Evolutionary conservation across 768 basidiomycete genomes (phyloP).

Genomic region (Dacryopinax primogenitus): DNA sequence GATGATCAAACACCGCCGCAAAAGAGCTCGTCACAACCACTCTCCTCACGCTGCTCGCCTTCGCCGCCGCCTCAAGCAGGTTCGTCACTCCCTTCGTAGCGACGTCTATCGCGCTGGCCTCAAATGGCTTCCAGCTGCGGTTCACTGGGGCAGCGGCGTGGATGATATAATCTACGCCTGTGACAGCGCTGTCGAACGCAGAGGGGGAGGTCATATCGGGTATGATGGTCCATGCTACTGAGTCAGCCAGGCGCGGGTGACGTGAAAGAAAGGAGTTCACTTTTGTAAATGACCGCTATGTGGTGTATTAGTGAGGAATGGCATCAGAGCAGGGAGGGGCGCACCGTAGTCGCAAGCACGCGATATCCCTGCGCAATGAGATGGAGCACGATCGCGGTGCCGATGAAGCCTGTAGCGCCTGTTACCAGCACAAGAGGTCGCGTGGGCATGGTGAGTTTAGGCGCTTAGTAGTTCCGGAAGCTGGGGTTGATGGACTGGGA

Average conservation of each 20-base stretch:
- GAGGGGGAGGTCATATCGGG: constrained; percentile 7
- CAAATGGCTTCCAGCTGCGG: not conserved
- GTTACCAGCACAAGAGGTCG: not conserved
- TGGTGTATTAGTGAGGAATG: not conserved
- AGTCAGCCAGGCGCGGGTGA: not conserved
- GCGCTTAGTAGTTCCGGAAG: not conserved
- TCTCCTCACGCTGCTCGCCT: constrained; percentile 19
- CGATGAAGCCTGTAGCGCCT: not conserved
- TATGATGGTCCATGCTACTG: constrained; percentile 9
- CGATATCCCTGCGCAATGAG: not conserved
- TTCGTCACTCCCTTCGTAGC: constrained; percentile 20
- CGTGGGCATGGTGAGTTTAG: not conserved
- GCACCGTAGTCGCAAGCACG: not conserved
- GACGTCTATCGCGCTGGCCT: constrained; percentile 13
- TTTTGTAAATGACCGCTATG: not conserved
- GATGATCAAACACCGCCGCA: constrained; percentile 16
- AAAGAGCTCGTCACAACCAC: constrained; percentile 22
- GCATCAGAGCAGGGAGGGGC: not conserved
- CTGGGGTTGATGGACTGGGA: not conserved
- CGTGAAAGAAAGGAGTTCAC: not conserved
- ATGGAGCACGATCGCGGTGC: not conserved
- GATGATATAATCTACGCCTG: not conserved
- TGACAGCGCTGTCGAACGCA: constrained; percentile 10
- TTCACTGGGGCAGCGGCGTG: not conserved
- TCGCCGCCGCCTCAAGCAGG: constrained; percentile 16